A percentile compares a stretch with the other conserved stretches of the same genome.
These are phyloP conservation scores for Cinnamomum chago DNA, from an alignment of 164 flowering plant species.

Conservation along the genomic window DNA sequence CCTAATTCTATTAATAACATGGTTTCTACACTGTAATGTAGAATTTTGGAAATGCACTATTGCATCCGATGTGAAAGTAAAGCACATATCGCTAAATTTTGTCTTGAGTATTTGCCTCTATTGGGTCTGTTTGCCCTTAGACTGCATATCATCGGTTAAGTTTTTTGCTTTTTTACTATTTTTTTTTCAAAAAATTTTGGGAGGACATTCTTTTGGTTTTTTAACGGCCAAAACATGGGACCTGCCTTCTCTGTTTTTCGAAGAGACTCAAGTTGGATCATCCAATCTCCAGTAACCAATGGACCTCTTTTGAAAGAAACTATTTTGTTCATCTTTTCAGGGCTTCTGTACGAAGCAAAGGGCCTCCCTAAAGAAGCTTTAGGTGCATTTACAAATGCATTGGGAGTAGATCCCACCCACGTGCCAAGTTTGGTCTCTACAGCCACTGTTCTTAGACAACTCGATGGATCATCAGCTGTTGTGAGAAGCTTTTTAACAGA, in stretches of 20 bases:
- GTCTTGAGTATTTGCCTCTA: neutral
- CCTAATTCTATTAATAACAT: too few relatives aligned
- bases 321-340: constrained; percentile 29
- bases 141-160: neutral
- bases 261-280: neutral
- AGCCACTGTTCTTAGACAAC: constrained; percentile 47
- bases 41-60: too few relatives aligned
- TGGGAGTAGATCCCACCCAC: constrained; percentile 64
- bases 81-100: neutral
- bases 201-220: too few relatives aligned
- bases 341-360: constrained; percentile 59
- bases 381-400: constrained; percentile 46
- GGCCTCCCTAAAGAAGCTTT: constrained; percentile 65
- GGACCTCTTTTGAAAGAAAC: neutral
- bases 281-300: neutral
- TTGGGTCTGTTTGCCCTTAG: neutral
- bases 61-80: too few relatives aligned
- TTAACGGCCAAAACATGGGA: neutral
- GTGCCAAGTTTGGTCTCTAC: constrained; percentile 73
- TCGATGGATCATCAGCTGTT: constrained; percentile 36
- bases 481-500: constrained; percentile 61
- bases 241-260: neutral
- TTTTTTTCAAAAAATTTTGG: too few relatives aligned
- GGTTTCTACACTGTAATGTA: too few relatives aligned
- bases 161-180: too few relatives aligned